Evolutionary conservation across 306 rosid genomes (phyloP).

Genomic region (Dalbergia cochinchinensis): DNA sequence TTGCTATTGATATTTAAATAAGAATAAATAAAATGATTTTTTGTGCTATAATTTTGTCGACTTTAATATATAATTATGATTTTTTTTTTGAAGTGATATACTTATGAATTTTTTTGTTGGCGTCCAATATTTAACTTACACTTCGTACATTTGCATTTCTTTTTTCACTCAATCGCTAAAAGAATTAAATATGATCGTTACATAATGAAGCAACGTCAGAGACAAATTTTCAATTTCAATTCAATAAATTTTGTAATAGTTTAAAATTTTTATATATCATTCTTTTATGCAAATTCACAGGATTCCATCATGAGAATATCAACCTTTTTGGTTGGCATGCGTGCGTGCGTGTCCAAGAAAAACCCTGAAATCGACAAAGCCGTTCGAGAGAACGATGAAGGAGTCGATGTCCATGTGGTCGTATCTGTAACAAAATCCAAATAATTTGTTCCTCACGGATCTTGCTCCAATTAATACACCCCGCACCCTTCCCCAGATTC

Average conservation of each 20-base stretch:
- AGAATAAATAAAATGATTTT: too few species aligned
- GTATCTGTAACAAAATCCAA: conserved; percentile 5
- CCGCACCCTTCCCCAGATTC: background rate
- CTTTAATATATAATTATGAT: background rate
- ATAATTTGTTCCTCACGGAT: background rate
- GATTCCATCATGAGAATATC: background rate
- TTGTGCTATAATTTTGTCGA: too few species aligned
- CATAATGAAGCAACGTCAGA: background rate
- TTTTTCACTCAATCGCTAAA: too few species aligned
- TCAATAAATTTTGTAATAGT: background rate
- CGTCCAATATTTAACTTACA: background rate
- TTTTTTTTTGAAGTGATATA: background rate
- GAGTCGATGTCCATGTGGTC: background rate
- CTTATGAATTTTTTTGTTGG: background rate
- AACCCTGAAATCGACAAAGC: background rate
- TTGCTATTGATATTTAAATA: too few species aligned
- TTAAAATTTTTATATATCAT: background rate
- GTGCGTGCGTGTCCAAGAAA: conserved; percentile 19
- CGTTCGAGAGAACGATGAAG: background rate
- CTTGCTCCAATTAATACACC: conserved; percentile 3
- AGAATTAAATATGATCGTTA: too few species aligned
- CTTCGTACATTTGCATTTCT: background rate
- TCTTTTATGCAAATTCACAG: background rate
- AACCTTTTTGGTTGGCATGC: background rate
- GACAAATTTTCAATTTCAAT: background rate